Percentiles rank a stretch among this genome's conserved stretches.
phyloP scores from a whole-genome alignment of 306 rosid genomes.

The Castanopsis chinensis region DNA sequence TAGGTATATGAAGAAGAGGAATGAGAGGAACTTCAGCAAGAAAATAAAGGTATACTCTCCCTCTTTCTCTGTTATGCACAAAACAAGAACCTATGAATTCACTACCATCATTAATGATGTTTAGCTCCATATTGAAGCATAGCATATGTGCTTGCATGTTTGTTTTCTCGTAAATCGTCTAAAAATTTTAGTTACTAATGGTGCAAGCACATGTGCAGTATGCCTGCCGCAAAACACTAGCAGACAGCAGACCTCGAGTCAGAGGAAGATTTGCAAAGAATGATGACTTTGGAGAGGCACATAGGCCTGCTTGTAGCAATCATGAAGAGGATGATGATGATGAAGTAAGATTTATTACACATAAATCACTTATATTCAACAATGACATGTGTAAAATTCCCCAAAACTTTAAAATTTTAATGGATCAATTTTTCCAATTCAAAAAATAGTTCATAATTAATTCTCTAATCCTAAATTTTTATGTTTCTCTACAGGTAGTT shows the following conservation, averaged over 20 bases:
- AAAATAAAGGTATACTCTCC: slow-evolving; percentile 72
- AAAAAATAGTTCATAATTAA: slow-evolving; percentile 14
- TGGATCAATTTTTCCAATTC: slow-evolving; percentile 20
- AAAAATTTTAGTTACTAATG: slow-evolving; percentile 17
- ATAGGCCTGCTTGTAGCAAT: slow-evolving; percentile 56
- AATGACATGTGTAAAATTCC: slow-evolving; percentile 9
- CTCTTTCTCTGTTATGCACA: neutral
- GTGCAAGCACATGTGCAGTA: slow-evolving; percentile 53
- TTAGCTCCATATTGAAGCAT: neutral
- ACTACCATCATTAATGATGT: neutral
- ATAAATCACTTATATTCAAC: neutral
- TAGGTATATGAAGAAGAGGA: slow-evolving; percentile 95
- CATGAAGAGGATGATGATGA: slow-evolving; percentile 88
- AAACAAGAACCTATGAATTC: neutral
- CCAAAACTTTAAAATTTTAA: slow-evolving; percentile 8
- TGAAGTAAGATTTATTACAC: slow-evolving; percentile 52
- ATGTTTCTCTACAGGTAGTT: slow-evolving; percentile 49
- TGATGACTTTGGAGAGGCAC: slow-evolving; percentile 79
- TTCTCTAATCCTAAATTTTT: slow-evolving; percentile 17
- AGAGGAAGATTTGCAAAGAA: slow-evolving; percentile 97
- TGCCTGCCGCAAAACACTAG: slow-evolving; percentile 95
- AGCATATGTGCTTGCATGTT: neutral
- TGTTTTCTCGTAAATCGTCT: neutral
- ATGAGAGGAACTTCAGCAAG: slow-evolving; percentile 96
- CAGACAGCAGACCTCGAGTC: slow-evolving; percentile 94